phyloP scores from a whole-genome alignment of 2,329 filamentous ascomycete species.

The Venturia oleaginea region DNA sequence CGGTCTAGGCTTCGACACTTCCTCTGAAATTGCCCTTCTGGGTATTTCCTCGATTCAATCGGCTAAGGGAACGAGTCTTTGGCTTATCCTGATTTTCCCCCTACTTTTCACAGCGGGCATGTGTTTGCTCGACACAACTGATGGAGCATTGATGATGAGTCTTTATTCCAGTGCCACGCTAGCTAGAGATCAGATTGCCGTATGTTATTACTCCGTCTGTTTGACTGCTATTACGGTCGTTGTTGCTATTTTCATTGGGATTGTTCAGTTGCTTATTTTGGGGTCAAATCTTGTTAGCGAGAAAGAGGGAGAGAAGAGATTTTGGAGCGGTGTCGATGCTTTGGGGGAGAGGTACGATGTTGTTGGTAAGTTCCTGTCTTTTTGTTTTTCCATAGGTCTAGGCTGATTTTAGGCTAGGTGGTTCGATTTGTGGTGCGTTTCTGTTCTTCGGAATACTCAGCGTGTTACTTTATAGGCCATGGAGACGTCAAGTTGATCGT shows the following conservation, averaged over 20 bases:
- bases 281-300: slow-evolving; percentile 55
- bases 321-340: slow-evolving; percentile 79
- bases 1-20: slow-evolving; percentile 90
- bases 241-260: slow-evolving; percentile 76
- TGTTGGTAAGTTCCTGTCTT: slow-evolving; percentile 44
- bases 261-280: slow-evolving; percentile 68
- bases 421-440: slow-evolving; percentile 77
- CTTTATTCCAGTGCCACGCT: slow-evolving; percentile 77
- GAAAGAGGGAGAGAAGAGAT: slow-evolving; percentile 62
- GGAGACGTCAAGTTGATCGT: slow-evolving; percentile 54
- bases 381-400: neutral
- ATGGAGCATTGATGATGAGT: slow-evolving; percentile 91
- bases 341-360: slow-evolving; percentile 77
- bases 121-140: slow-evolving; percentile 87
- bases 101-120: slow-evolving; percentile 88
- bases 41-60: slow-evolving; percentile 86
- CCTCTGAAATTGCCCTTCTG: slow-evolving; percentile 82
- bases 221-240: slow-evolving; percentile 75
- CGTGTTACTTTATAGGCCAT: slow-evolving; percentile 68
- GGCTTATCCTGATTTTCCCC: slow-evolving; percentile 90
- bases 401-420: slow-evolving; percentile 32
- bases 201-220: slow-evolving; percentile 88
- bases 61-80: slow-evolving; percentile 76
- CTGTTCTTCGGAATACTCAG: slow-evolving; percentile 66
- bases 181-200: slow-evolving; percentile 73